phyloP scores from a whole-genome alignment of 495 filamentous ascomycete genomes.

The Daldinia vernicosa region DNA sequence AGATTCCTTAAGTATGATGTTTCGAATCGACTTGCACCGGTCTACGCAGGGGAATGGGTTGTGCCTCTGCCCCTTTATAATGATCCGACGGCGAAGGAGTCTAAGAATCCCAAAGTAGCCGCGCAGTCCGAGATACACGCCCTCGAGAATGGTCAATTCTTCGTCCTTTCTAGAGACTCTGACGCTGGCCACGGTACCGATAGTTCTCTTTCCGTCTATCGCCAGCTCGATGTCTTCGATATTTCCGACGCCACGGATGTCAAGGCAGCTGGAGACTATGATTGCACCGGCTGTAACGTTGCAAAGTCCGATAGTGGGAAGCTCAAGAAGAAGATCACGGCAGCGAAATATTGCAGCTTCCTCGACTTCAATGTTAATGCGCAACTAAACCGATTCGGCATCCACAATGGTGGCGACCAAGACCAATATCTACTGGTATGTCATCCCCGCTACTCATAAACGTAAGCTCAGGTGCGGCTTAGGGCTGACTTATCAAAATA shows the following conservation, averaged over 20 bases:
- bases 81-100: constrained; percentile 49
- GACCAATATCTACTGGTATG: constrained; percentile 39
- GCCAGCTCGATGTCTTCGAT: constrained; percentile 79
- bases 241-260: constrained; percentile 72
- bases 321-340: constrained; percentile 64
- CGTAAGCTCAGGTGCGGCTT: background rate
- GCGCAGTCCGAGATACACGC: constrained; percentile 76
- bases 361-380: constrained; percentile 76
- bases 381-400: constrained; percentile 71
- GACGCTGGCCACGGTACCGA: constrained; percentile 66
- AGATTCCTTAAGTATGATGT: constrained; percentile 73
- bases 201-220: constrained; percentile 66
- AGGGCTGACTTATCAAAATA: constrained; percentile 4
- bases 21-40: constrained; percentile 40
- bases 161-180: constrained; percentile 75
- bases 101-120: constrained; percentile 60
- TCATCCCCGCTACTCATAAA: background rate
- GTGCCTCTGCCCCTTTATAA: constrained; percentile 70
- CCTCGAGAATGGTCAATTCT: constrained; percentile 69
- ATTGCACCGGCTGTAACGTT: constrained; percentile 51
- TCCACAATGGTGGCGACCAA: constrained; percentile 68
- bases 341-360: constrained; percentile 74
- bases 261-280: constrained; percentile 61
- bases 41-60: constrained; percentile 70
- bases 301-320: constrained; percentile 56